A percentile compares a stretch with the other conserved stretches of the same genome.
phyloP scores from a whole-genome alignment of 2,329 filamentous ascomycete genomes.

The Knoxdaviesia proteae region DNA sequence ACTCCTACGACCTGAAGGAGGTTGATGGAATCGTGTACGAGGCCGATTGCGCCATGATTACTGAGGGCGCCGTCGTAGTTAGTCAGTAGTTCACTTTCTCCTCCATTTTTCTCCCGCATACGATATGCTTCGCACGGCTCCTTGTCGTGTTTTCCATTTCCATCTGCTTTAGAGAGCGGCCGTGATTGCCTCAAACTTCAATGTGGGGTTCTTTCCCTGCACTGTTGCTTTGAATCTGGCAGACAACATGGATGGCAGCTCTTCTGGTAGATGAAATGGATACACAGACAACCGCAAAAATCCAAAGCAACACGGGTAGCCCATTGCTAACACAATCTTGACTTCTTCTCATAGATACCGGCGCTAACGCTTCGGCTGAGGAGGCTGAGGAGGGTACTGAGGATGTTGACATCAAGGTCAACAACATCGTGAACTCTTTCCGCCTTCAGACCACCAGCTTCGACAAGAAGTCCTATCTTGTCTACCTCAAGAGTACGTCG shows the following conservation, averaged over 20 bases:
- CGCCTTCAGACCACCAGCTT: constrained; percentile 58
- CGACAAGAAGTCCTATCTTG: constrained; percentile 73
- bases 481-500: constrained; percentile 62
- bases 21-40: constrained; percentile 69
- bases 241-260: no score
- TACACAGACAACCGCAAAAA: no score
- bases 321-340: not conserved
- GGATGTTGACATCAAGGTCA: constrained; percentile 52
- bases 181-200: no score
- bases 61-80: constrained; percentile 51
- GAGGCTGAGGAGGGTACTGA: constrained; percentile 60
- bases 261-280: no score
- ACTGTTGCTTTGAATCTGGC: no score
- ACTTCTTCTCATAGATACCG: constrained; percentile 38
- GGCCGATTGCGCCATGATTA: constrained; percentile 81
- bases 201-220: no score
- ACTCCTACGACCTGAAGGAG: constrained; percentile 72
- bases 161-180: no score
- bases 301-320: no score
- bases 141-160: no score
- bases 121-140: no score
- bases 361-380: constrained; percentile 94
- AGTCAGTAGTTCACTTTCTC: constrained; percentile 27
- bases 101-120: not conserved
- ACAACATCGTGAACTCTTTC: constrained; percentile 88